phyloP scores from a whole-genome alignment of 305 asterid genomes.

The Fraxinus floribunda region DNA sequence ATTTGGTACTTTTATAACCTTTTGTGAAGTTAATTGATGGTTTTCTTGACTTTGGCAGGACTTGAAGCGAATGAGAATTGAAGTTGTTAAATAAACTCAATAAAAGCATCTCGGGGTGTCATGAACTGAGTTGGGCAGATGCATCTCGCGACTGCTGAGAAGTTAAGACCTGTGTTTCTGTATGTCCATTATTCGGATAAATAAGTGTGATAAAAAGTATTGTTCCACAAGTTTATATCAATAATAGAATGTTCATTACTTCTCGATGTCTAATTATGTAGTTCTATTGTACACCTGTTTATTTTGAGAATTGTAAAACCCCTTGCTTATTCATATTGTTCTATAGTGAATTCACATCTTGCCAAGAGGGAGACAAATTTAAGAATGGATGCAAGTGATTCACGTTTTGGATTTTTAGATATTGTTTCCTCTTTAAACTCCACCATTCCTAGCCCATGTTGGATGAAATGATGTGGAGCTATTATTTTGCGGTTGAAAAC shows the following conservation, averaged over 20 bases:
- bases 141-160: not conserved
- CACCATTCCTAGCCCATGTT: too few species aligned
- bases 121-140: not conserved
- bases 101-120: not conserved
- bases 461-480: too few species aligned
- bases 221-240: not conserved
- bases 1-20: not conserved
- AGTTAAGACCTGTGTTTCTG: not conserved
- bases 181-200: not conserved
- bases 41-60: not conserved
- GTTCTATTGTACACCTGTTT: not conserved
- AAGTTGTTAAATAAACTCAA: not conserved
- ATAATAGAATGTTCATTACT: not conserved
- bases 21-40: not conserved
- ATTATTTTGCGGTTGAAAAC: not conserved
- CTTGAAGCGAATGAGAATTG: not conserved
- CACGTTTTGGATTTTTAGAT: not conserved
- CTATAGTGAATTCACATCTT: not conserved
- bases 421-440: too few species aligned
- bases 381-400: too few species aligned
- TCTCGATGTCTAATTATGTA: not conserved
- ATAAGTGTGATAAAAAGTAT: not conserved
- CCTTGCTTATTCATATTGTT: not conserved
- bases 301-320: not conserved
- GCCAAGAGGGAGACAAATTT: not conserved